These are phyloP conservation scores for Paspalum notatum DNA, from an alignment of 176 grass and related monocot species.

Conservation along the genomic window DNA sequence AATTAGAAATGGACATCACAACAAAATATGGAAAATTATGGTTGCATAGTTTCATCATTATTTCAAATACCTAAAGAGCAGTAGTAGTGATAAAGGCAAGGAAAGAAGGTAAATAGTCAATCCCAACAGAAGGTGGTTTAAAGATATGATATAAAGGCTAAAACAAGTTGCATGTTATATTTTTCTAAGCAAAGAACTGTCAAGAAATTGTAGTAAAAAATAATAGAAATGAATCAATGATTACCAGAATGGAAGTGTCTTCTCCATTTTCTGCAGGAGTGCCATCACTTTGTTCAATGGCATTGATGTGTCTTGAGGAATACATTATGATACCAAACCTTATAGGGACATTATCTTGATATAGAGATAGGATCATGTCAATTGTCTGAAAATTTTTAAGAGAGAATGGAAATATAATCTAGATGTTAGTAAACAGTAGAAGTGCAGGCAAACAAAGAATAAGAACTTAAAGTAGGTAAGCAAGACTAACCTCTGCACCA, in stretches of 20 bases:
- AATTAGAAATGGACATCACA: not conserved
- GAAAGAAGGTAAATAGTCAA: conserved; percentile 16
- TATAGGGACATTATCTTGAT: conserved; percentile 87
- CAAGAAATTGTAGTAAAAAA: conserved; percentile 37
- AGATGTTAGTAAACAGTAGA: conserved; percentile 45
- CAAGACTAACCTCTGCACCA: conserved; percentile 72
- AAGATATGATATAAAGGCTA: conserved; percentile 33
- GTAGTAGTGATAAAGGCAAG: conserved; percentile 6
- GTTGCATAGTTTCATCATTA: not conserved
- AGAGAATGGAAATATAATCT: conserved; percentile 38
- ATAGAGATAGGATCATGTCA: conserved; percentile 79
- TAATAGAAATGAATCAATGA: not conserved
- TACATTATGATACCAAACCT: conserved; percentile 90
- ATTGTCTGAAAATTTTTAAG: conserved; percentile 68
- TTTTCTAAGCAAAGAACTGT: conserved; percentile 37
- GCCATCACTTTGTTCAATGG: conserved; percentile 69
- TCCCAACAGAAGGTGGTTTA: not conserved
- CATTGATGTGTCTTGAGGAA: conserved; percentile 73
- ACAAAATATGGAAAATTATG: conserved; percentile 7
- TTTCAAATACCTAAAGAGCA: conserved; percentile 16
- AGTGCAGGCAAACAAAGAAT: conserved; percentile 13
- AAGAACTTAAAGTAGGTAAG: conserved; percentile 33
- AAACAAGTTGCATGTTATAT: conserved; percentile 15
- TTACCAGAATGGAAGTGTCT: conserved; percentile 89
- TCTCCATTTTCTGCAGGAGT: conserved; percentile 52